Percentiles rank a stretch among this genome's conserved stretches.
These are phyloP conservation scores for Nidula niveotomentosa DNA, from an alignment of 1,284 basidiomycete genomes.

Conservation along the genomic window DNA sequence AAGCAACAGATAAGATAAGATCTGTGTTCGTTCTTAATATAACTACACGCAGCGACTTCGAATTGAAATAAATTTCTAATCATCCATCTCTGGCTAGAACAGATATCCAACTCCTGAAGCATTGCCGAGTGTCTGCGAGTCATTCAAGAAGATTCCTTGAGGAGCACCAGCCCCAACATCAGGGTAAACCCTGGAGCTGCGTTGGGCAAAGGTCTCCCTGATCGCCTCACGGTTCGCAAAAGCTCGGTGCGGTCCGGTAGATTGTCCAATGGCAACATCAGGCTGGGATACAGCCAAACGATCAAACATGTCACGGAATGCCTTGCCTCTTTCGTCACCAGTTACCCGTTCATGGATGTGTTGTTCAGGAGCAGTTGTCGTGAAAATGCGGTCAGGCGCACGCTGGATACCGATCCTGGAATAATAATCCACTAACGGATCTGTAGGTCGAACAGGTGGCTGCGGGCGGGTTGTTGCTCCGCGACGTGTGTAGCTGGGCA, in stretches of 20 bases:
- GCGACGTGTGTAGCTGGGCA: neutral
- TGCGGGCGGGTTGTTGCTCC: neutral
- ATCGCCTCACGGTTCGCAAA: too few relatives aligned
- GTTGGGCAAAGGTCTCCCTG: too few relatives aligned
- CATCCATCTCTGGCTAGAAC: too few relatives aligned
- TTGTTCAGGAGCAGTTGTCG: neutral
- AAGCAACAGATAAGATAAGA: slow-evolving; percentile 1
- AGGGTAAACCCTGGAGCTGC: too few relatives aligned
- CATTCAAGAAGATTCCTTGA: too few relatives aligned
- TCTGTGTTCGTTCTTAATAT: neutral
- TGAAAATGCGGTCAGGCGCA: neutral
- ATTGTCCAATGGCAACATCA: too few relatives aligned
- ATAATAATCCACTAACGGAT: neutral
- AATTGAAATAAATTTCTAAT: neutral
- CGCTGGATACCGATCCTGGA: neutral
- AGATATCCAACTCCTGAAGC: too few relatives aligned
- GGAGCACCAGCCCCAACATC: too few relatives aligned
- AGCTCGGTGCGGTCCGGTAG: too few relatives aligned
- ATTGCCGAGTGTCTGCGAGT: too few relatives aligned
- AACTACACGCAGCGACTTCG: neutral
- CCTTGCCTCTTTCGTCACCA: neutral
- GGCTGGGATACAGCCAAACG: slow-evolving; percentile 2
- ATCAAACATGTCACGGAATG: slow-evolving; percentile 7
- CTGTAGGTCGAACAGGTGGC: neutral
- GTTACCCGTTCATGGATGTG: neutral